These are phyloP conservation scores for Fusarium sp. DNA, from an alignment of 2,329 filamentous ascomycete species.

Conservation along the genomic window DNA sequence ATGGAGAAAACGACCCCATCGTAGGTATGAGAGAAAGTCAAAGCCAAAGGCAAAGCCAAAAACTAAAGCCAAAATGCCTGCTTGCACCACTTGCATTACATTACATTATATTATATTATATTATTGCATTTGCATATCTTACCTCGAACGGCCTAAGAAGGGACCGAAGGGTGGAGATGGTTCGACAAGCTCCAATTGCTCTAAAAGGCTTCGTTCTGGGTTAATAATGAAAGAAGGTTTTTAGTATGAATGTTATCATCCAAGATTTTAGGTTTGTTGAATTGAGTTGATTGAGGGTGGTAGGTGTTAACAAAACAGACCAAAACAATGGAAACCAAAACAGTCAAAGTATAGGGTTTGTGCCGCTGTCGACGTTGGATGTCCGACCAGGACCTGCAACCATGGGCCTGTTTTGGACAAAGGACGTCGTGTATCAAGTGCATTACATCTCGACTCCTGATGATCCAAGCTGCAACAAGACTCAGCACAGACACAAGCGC, in stretches of 20 bases:
- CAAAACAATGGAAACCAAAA: neutral
- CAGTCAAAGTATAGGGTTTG: neutral
- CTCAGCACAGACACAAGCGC: neutral
- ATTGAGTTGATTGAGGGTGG: neutral
- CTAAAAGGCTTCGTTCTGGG: constrained; percentile 29
- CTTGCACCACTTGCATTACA: constrained; percentile 11
- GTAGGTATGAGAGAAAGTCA: constrained; percentile 20
- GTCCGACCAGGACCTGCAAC: constrained; percentile 5
- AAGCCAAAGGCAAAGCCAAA: neutral
- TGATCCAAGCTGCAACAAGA: constrained; percentile 23
- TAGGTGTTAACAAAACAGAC: neutral
- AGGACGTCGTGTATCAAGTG: constrained; percentile 23
- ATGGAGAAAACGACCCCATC: constrained; percentile 14
- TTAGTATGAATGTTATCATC: neutral
- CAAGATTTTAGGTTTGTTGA: constrained; percentile 8
- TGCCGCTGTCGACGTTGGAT: constrained; percentile 5
- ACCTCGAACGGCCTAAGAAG: constrained; percentile 5
- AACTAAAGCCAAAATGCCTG: neutral
- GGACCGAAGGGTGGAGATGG: constrained; percentile 24
- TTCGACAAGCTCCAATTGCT: constrained; percentile 2
- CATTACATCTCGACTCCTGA: constrained; percentile 19
- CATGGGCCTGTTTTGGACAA: constrained; percentile 19
- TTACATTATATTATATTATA: neutral
- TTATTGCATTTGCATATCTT: constrained; percentile 19
- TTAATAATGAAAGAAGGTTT: neutral